Conservation (phyloP, 2,329 filamentous ascomycete genomes). For the Cladobotryum protrusum region DNA sequence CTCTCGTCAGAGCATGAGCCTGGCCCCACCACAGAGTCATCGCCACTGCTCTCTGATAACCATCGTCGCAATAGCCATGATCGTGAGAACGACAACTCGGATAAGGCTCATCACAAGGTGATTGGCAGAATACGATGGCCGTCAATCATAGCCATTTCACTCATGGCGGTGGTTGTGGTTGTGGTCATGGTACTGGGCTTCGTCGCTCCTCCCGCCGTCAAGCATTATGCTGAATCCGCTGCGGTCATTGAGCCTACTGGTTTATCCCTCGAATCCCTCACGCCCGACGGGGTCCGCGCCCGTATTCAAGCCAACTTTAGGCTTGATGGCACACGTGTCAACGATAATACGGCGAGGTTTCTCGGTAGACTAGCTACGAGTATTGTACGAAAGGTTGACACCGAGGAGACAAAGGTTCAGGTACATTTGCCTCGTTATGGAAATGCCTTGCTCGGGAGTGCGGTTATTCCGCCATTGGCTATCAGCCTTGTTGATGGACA, state of each 20-base stretch:
- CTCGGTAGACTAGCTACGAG: slow-evolving; percentile 74
- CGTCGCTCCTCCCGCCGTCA: slow-evolving; percentile 69
- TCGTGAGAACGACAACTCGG: slow-evolving; percentile 27
- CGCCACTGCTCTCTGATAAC: slow-evolving; percentile 42
- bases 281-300: slow-evolving; percentile 66
- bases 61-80: slow-evolving; percentile 22
- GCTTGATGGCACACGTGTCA: slow-evolving; percentile 71
- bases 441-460: slow-evolving; percentile 70
- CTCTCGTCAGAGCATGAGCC: slow-evolving; percentile 30
- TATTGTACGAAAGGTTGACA: slow-evolving; percentile 72
- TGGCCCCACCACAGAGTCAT: slow-evolving; percentile 35
- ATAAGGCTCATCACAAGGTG: slow-evolving; percentile 19
- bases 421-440: slow-evolving; percentile 81
- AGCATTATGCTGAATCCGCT: slow-evolving; percentile 82
- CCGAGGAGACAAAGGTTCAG: slow-evolving; percentile 62
- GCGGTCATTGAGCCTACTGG: slow-evolving; percentile 75
- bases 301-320: slow-evolving; percentile 76
- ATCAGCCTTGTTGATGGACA: slow-evolving; percentile 73
- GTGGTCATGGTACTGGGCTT: slow-evolving; percentile 73
- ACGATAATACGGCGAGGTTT: slow-evolving; percentile 62
- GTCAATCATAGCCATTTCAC: slow-evolving; percentile 64
- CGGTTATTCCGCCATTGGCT: slow-evolving; percentile 66
- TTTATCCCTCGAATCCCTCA: slow-evolving; percentile 81
- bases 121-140: slow-evolving; percentile 54
- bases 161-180: slow-evolving; percentile 58